These are phyloP conservation scores for Monosporascus sp. DNA, from an alignment of 2,329 filamentous ascomycete species.

Conservation along the genomic window DNA sequence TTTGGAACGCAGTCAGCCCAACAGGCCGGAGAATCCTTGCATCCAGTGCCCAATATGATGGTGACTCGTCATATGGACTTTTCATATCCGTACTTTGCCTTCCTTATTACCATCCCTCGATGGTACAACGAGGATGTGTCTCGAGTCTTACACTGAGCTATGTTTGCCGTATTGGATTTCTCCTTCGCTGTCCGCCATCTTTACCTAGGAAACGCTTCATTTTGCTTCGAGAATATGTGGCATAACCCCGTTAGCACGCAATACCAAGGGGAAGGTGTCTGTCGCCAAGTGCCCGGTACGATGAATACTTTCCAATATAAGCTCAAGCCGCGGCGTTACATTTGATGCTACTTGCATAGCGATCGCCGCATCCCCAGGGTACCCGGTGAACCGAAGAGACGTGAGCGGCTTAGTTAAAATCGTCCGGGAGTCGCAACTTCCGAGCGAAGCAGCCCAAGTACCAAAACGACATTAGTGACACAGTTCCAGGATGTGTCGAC, in stretches of 20 bases:
- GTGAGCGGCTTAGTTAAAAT: too few relatives aligned
- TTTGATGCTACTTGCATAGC: neutral
- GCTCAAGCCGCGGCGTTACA: neutral
- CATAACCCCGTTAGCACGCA: neutral
- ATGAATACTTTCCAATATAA: neutral
- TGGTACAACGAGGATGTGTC: neutral
- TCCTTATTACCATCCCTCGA: neutral
- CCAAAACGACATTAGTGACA: too few relatives aligned
- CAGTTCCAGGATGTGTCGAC: conserved; percentile 6
- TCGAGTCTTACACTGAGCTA: neutral
- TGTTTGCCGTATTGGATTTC: neutral
- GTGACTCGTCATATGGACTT: neutral
- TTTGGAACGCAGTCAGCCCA: neutral
- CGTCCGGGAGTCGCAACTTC: neutral
- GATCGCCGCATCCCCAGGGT: neutral
- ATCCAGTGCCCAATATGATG: neutral
- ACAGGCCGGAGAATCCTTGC: neutral
- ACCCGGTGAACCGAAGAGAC: neutral
- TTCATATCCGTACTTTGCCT: neutral
- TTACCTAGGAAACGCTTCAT: neutral
- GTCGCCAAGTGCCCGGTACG: neutral
- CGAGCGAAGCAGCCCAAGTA: neutral
- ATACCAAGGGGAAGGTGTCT: neutral
- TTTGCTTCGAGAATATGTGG: neutral
- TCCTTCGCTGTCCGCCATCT: conserved; percentile 5